Evolutionary conservation across 805 yeast genomes (phyloP).

Genomic region (Naumovozyma baii): DNA sequence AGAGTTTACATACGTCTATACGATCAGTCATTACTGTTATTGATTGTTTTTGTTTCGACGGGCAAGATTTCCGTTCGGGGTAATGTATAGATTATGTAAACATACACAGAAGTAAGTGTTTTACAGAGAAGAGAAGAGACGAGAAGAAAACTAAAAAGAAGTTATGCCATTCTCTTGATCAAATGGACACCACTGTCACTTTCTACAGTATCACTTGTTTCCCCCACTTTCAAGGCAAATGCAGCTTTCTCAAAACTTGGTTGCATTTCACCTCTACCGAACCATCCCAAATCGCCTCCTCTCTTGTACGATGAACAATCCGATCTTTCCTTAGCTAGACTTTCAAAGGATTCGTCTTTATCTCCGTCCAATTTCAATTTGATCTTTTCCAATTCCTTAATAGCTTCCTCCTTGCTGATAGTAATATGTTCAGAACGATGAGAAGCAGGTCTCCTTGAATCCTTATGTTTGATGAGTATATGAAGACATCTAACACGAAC

Average conservation of each 20-base stretch:
- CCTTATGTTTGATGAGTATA: slow-evolving; percentile 71
- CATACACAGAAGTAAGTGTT: too few relatives aligned
- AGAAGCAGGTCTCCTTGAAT: slow-evolving; percentile 81
- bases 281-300: slow-evolving; percentile 88
- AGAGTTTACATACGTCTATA: too few relatives aligned
- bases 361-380: slow-evolving; percentile 39
- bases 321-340: slow-evolving; percentile 71
- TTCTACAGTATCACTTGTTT: slow-evolving; percentile 73
- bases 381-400: slow-evolving; percentile 47
- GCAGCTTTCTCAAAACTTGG: slow-evolving; percentile 87
- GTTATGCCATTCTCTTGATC: slow-evolving; percentile 61
- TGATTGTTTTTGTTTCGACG: too few relatives aligned
- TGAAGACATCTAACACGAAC: slow-evolving; percentile 74
- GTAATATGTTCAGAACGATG: slow-evolving; percentile 79
- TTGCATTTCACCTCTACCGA: slow-evolving; percentile 90
- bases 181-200: slow-evolving; percentile 87
- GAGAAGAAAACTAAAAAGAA: not conserved
- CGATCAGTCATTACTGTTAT: too few relatives aligned
- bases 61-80: too few relatives aligned
- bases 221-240: slow-evolving; percentile 72
- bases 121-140: too few relatives aligned
- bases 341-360: slow-evolving; percentile 35
- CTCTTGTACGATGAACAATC: slow-evolving; percentile 82
- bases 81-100: not conserved
- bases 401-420: slow-evolving; percentile 74